A percentile compares a stretch with the other conserved stretches of the same genome.
phyloP scores from a whole-genome alignment of 2,329 filamentous ascomycete species.

The Plectosphaerella plurivora region DNA sequence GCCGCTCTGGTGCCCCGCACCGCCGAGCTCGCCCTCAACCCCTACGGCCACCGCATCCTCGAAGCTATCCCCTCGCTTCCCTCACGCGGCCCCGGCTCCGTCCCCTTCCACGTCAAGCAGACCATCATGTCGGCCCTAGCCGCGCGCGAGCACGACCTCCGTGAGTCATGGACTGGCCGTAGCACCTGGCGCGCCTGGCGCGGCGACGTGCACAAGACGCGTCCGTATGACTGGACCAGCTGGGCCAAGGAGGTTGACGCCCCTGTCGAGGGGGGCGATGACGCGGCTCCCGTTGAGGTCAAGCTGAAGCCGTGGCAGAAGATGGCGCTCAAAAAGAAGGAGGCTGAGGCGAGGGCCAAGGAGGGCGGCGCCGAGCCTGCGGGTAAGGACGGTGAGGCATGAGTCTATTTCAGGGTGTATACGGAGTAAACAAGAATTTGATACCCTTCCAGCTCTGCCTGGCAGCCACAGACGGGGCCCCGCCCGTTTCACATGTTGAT shows the following conservation, averaged over 20 bases:
- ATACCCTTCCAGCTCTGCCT: too few relatives aligned
- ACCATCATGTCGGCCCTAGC: slow-evolving; percentile 45
- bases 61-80: slow-evolving; percentile 45
- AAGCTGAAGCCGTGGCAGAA: slow-evolving; percentile 11
- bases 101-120: slow-evolving; percentile 57
- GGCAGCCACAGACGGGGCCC: too few relatives aligned
- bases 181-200: slow-evolving; percentile 55
- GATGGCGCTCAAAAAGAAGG: slow-evolving; percentile 5
- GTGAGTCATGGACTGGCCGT: slow-evolving; percentile 49
- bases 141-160: slow-evolving; percentile 41
- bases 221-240: slow-evolving; percentile 48
- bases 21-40: slow-evolving; percentile 41
- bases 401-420: too few relatives aligned
- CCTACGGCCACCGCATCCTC: slow-evolving; percentile 47
- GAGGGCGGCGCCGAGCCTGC: background rate
- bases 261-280: slow-evolving; percentile 2
- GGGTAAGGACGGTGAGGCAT: too few relatives aligned
- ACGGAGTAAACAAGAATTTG: too few relatives aligned
- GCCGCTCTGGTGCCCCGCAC: slow-evolving; percentile 40
- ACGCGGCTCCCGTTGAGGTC: background rate
- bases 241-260: slow-evolving; percentile 50
- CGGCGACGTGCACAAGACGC: slow-evolving; percentile 52
- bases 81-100: slow-evolving; percentile 35
- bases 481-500: too few relatives aligned
- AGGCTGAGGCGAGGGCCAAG: background rate